Conservation (phyloP, 2,329 filamentous ascomycete species). For the Alternaria novae-zelandiae region DNA sequence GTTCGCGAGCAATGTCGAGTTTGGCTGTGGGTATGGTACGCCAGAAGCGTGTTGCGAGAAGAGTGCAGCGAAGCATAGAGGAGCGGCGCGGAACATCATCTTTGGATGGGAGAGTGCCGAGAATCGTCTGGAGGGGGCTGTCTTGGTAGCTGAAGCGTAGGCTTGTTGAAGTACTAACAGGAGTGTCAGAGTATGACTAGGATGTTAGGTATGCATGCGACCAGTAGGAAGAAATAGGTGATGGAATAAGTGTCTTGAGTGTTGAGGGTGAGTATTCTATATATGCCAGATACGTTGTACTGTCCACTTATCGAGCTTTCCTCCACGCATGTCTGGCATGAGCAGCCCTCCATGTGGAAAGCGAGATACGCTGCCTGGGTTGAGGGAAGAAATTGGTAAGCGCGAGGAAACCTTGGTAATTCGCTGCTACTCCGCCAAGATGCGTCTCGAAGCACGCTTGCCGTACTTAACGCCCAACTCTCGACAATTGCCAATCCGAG, state of each 20-base stretch:
- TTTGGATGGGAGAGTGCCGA: neutral
- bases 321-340: neutral
- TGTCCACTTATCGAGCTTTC: neutral
- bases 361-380: neutral
- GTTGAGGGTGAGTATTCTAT: neutral
- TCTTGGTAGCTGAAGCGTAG: neutral
- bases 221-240: neutral
- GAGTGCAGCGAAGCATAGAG: slow-evolving; percentile 6
- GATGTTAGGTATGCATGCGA: neutral
- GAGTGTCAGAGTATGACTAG: neutral
- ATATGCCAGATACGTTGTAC: neutral
- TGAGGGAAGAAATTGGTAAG: neutral
- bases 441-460: neutral
- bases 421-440: neutral
- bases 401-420: neutral
- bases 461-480: neutral
- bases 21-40: slow-evolving; percentile 19
- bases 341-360: neutral
- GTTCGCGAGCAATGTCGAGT: slow-evolving; percentile 11
- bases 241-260: neutral
- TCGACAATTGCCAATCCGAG: too few species aligned
- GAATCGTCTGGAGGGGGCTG: neutral
- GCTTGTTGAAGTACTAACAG: neutral
- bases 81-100: neutral
- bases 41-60: slow-evolving; percentile 8